Percentiles rank a stretch among this genome's conserved stretches.
Evolutionary conservation across 768 basidiomycete species (phyloP).

Genomic region (Russula sp.): DNA sequence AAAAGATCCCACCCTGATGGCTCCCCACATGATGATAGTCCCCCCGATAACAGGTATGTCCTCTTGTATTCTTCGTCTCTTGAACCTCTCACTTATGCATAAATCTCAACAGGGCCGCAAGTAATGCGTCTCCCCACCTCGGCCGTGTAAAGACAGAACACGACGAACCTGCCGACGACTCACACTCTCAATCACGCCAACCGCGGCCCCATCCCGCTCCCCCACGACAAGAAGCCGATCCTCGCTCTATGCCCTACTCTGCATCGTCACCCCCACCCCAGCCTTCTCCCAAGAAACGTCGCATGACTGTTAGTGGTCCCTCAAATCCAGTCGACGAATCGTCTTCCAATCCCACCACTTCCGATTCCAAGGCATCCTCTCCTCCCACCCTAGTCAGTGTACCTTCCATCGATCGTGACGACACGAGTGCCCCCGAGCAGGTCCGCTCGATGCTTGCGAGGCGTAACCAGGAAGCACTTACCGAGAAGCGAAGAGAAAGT

Average conservation of each 20-base stretch:
- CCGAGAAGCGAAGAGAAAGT: constrained; percentile 63
- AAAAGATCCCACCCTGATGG: constrained; percentile 25
- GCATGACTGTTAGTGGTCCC: constrained; percentile 61
- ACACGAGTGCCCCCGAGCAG: constrained; percentile 51
- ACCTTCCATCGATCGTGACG: constrained; percentile 49
- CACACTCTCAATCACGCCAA: constrained; percentile 27
- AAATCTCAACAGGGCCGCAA: constrained; percentile 20
- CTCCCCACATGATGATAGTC: constrained; percentile 10
- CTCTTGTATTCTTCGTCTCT: constrained; percentile 20
- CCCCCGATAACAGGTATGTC: constrained; percentile 14
- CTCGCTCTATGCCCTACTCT: constrained; percentile 16
- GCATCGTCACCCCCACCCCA: constrained; percentile 15
- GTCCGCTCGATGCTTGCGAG: constrained; percentile 59
- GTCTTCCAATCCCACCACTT: constrained; percentile 32
- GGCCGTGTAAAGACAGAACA: constrained; percentile 58
- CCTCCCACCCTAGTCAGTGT: constrained; percentile 60
- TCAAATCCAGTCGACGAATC: constrained; percentile 48
- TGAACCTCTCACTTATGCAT: constrained; percentile 12
- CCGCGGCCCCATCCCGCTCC: constrained; percentile 4
- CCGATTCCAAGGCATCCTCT: constrained; percentile 43
- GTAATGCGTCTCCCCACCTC: constrained; percentile 36
- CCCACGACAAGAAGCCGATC: constrained; percentile 9
- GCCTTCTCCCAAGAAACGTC: constrained; percentile 48
- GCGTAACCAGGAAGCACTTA: constrained; percentile 63
- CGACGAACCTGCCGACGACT: constrained; percentile 40